Percentiles rank a stretch among this genome's conserved stretches.
phyloP scores from a whole-genome alignment of 805 yeast species.

The Kuraishia floccosa region DNA sequence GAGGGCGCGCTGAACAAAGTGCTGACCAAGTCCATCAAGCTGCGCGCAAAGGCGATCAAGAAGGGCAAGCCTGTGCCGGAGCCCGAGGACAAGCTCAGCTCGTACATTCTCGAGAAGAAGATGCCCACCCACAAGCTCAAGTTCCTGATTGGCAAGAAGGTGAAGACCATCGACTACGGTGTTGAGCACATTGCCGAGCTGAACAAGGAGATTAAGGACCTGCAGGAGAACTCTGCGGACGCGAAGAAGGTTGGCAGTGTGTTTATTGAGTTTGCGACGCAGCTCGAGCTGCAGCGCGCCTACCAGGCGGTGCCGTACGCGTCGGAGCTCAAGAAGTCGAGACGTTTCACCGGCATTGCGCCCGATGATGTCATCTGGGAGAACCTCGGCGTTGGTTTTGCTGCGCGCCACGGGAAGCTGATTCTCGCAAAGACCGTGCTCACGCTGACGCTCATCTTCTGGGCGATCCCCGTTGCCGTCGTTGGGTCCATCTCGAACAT shows the following conservation, averaged over 20 bases:
- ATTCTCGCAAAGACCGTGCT: conserved; percentile 51
- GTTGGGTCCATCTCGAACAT: conserved; percentile 91
- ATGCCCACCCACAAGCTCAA: conserved; percentile 75
- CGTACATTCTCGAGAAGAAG: conserved; percentile 62
- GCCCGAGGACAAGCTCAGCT: conserved; percentile 43
- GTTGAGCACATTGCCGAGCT: conserved; percentile 56
- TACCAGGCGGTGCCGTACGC: conserved; percentile 67
- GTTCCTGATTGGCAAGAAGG: conserved; percentile 70
- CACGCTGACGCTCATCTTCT: conserved; percentile 64
- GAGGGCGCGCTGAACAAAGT: conserved; percentile 58
- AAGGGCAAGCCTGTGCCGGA: conserved; percentile 43
- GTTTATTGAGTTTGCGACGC: conserved; percentile 73
- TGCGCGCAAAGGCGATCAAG: conserved; percentile 43
- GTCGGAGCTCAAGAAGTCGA: conserved; percentile 29
- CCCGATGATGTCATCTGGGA: conserved; percentile 86
- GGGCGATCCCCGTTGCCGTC: conserved; percentile 97
- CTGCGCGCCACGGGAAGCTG: conserved; percentile 45
- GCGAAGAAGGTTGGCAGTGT: conserved; percentile 53
- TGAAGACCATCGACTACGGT: conserved; percentile 70
- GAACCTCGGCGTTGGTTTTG: conserved; percentile 49
- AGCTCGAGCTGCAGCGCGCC: conserved; percentile 81
- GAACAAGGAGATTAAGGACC: conserved; percentile 49
- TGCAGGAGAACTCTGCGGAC: conserved; percentile 42
- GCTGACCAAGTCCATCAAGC: conserved; percentile 46
- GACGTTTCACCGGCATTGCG: conserved; percentile 47